phyloP scores from a whole-genome alignment of 2,329 filamentous ascomycete species.

The Diplocarpon mali region DNA sequence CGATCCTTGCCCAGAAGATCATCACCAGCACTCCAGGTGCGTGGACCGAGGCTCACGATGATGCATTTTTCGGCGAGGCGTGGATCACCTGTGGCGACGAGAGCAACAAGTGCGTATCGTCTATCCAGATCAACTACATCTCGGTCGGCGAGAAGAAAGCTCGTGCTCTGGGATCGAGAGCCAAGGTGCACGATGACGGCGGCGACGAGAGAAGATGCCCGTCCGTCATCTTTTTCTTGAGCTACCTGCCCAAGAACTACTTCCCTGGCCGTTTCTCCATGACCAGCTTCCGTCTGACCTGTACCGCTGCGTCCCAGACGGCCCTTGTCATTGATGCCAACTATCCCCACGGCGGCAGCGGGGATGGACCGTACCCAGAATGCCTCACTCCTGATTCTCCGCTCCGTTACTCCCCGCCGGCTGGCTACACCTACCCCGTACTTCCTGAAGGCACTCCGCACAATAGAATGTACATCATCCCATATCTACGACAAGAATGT shows the following conservation, averaged over 20 bases:
- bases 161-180: background rate
- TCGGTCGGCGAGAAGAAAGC: background rate
- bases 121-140: background rate
- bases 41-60: background rate
- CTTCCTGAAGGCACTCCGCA: background rate
- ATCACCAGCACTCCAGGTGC: background rate
- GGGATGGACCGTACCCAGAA: background rate
- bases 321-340: background rate
- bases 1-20: background rate
- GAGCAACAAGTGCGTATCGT: background rate
- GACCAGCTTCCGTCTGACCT: constrained; percentile 3
- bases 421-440: background rate
- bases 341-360: background rate
- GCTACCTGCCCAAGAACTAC: background rate
- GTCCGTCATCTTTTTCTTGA: background rate
- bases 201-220: background rate
- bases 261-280: constrained; percentile 3
- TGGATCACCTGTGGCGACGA: background rate
- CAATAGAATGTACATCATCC: background rate
- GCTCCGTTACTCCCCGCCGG: background rate
- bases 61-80: background rate
- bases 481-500: constrained; percentile 1
- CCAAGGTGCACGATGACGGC: background rate
- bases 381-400: background rate
- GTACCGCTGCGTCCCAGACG: background rate